Percentiles rank a stretch among this genome's conserved stretches.
Evolutionary conservation across 495 filamentous ascomycete species (phyloP).

Genomic region (Bacidia rubella): DNA sequence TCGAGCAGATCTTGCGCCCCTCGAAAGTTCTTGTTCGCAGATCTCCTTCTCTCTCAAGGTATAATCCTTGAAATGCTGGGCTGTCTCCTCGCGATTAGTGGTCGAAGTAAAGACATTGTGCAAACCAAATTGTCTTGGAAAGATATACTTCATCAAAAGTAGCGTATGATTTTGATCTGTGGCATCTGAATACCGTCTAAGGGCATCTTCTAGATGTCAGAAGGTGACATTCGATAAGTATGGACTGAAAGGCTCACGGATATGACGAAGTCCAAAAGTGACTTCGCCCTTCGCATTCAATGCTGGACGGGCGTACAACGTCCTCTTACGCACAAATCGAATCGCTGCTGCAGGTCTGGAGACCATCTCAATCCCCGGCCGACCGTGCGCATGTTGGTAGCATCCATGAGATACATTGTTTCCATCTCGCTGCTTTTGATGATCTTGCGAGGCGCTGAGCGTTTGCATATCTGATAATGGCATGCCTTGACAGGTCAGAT

Average conservation of each 20-base stretch:
- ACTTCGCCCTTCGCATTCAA: slow-evolving; percentile 54
- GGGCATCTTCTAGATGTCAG: slow-evolving; percentile 46
- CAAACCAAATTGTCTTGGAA: slow-evolving; percentile 78
- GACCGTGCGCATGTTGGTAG: neutral
- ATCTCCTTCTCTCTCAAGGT: slow-evolving; percentile 78
- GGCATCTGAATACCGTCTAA: slow-evolving; percentile 55
- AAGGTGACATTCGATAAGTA: neutral
- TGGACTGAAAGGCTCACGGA: slow-evolving; percentile 46
- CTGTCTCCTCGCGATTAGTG: slow-evolving; percentile 48
- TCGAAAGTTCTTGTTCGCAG: slow-evolving; percentile 17
- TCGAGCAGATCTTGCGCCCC: too few relatives aligned
- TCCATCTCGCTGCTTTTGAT: neutral
- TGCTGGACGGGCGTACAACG: slow-evolving; percentile 67
- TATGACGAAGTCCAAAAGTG: slow-evolving; percentile 60
- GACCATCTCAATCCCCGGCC: neutral
- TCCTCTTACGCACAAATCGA: slow-evolving; percentile 65
- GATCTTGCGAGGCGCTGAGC: neutral
- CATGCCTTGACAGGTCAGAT: slow-evolving; percentile 24
- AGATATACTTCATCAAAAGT: slow-evolving; percentile 82
- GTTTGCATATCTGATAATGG: slow-evolving; percentile 34
- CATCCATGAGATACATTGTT: too few relatives aligned
- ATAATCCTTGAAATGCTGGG: slow-evolving; percentile 66
- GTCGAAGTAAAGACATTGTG: slow-evolving; percentile 79
- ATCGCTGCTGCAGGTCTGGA: slow-evolving; percentile 44
- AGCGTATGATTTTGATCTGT: slow-evolving; percentile 41